These are phyloP conservation scores for Malus asiatica DNA, from an alignment of 306 rosid genomes.

Conservation along the genomic window DNA sequence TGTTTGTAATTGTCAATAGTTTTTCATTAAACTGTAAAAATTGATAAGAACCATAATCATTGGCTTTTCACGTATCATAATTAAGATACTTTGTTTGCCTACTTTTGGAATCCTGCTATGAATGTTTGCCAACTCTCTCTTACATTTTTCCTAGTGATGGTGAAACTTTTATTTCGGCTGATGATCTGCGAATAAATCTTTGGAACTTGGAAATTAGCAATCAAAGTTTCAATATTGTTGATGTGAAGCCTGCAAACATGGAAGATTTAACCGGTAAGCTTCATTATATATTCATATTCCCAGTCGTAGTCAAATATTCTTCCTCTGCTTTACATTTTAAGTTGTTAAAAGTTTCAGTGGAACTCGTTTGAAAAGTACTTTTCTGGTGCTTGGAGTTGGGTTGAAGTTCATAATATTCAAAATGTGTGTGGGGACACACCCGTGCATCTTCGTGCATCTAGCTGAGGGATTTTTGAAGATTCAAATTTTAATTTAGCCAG, in stretches of 20 bases:
- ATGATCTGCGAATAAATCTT: constrained; percentile 95
- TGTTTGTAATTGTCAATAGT: not conserved
- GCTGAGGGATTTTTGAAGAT: not conserved
- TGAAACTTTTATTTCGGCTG: constrained; percentile 99
- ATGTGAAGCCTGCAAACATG: constrained; percentile 98
- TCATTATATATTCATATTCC: not conserved
- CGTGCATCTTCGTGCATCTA: not conserved
- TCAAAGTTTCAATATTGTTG: constrained; percentile 97
- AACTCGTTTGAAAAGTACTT: not conserved
- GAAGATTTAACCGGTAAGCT: constrained; percentile 95
- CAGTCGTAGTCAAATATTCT: not conserved
- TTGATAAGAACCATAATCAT: not conserved
- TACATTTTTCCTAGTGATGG: constrained; percentile 58
- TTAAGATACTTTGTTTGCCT: not conserved
- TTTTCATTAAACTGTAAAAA: not conserved
- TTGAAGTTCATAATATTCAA: not conserved
- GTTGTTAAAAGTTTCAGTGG: not conserved
- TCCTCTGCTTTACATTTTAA: not conserved
- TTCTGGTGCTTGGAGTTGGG: constrained; percentile 3
- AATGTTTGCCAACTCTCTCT: constrained; percentile 13
- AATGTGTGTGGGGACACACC: not conserved
- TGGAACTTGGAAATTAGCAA: constrained; percentile 98
- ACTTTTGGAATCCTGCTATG: constrained; percentile 5
- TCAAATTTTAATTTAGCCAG: not conserved
- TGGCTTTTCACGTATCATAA: not conserved